These are phyloP conservation scores for Pythium insidiosum DNA, from an alignment of 352 stramenopile genomes.

Conservation along the genomic window DNA sequence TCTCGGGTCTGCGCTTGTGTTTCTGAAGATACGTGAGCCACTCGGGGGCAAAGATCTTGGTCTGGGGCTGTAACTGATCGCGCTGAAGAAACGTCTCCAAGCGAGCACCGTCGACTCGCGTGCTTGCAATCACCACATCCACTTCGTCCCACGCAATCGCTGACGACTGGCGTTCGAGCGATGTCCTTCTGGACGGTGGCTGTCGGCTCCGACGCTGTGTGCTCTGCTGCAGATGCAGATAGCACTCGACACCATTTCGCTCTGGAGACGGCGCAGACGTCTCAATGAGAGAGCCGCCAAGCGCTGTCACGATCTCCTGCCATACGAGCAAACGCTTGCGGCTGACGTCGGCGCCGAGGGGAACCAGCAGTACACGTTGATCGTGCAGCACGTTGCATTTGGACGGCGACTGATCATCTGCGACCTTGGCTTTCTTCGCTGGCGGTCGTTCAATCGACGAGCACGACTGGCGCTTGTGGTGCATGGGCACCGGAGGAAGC, in stretches of 20 bases:
- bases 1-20: constrained; percentile 26
- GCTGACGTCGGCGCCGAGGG: constrained; percentile 55
- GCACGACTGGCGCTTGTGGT: no score
- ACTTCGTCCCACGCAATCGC: constrained; percentile 32
- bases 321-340: constrained; percentile 57
- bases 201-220: neutral
- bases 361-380: constrained; percentile 38
- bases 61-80: constrained; percentile 22
- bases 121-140: constrained; percentile 38
- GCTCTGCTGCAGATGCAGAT: constrained; percentile 10
- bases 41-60: constrained; percentile 44
- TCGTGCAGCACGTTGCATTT: constrained; percentile 22
- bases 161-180: neutral
- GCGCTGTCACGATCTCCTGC: constrained; percentile 38
- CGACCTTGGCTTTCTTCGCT: constrained; percentile 21
- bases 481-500: no score
- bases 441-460: no score
- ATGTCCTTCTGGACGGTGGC: neutral
- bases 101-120: constrained; percentile 28
- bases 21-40: constrained; percentile 52
- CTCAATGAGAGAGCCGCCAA: no score
- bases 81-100: constrained; percentile 21
- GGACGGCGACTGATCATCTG: constrained; percentile 5
- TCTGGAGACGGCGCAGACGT: no score
- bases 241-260: no score